Evolutionary conservation across 2,329 filamentous ascomycete species (phyloP).

Genomic region (Ophiostoma perfectum): DNA sequence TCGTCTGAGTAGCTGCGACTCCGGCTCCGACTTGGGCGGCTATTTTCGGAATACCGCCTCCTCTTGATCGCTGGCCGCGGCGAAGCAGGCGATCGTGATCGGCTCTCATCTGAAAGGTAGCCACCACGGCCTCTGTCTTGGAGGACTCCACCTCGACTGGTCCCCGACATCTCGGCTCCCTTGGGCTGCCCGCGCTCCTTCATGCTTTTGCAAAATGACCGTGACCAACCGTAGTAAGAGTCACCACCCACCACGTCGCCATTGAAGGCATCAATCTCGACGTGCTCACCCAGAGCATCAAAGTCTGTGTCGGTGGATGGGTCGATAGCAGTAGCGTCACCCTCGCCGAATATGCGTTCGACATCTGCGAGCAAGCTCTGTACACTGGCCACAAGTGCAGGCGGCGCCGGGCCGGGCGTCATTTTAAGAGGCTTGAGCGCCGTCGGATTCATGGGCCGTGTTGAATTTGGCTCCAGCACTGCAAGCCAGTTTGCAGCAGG

Average conservation of each 20-base stretch:
- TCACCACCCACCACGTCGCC: conserved; percentile 60
- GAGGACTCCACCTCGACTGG: background rate
- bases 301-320: conserved; percentile 55
- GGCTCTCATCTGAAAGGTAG: background rate
- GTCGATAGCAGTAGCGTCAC: conserved; percentile 34
- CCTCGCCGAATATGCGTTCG: conserved; percentile 56
- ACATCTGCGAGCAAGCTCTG: conserved; percentile 64
- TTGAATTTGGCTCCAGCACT: conserved; percentile 70
- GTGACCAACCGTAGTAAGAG: conserved; percentile 86
- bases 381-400: conserved; percentile 61
- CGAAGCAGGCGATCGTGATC: background rate
- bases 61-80: background rate
- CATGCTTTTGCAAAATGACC: conserved; percentile 75
- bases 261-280: conserved; percentile 60
- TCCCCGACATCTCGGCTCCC: background rate
- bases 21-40: background rate
- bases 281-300: conserved; percentile 67
- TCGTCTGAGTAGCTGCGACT: background rate
- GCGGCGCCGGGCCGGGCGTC: conserved; percentile 60
- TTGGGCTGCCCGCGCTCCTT: conserved; percentile 43
- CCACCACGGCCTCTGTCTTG: background rate
- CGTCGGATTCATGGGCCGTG: conserved; percentile 64
- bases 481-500: conserved; percentile 78
- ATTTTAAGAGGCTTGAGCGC: conserved; percentile 69
- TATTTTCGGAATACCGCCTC: background rate